A percentile compares a stretch with the other conserved stretches of the same genome.
These are phyloP conservation scores for Taiwanofungus camphoratus DNA, from an alignment of 1,284 basidiomycete species.

Conservation along the genomic window DNA sequence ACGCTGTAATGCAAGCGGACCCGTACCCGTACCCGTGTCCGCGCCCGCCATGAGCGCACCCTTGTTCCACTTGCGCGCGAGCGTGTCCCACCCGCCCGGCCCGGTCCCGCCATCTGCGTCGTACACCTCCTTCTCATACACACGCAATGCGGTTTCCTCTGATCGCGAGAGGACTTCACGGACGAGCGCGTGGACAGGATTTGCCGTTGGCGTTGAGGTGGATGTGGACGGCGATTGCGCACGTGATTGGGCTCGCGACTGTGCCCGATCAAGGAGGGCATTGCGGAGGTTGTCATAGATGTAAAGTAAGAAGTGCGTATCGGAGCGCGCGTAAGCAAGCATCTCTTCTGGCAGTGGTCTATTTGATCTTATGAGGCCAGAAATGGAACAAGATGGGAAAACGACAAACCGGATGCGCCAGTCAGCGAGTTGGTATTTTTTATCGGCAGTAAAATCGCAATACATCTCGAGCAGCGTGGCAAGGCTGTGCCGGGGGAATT, in stretches of 20 bases:
- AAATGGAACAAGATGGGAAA: constrained; percentile 13
- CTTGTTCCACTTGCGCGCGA: constrained; percentile 81
- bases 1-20: constrained; percentile 34
- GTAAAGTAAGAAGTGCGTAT: constrained; percentile 92
- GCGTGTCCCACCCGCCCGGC: constrained; percentile 66
- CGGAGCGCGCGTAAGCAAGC: constrained; percentile 89
- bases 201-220: constrained; percentile 23
- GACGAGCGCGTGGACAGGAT: constrained; percentile 33
- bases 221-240: constrained; percentile 27
- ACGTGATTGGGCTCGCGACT: constrained; percentile 33
- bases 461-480: constrained; percentile 86
- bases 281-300: constrained; percentile 93
- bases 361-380: constrained; percentile 6
- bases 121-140: constrained; percentile 65
- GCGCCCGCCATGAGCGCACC: constrained; percentile 35
- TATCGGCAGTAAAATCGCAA: constrained; percentile 90
- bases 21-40: constrained; percentile 7
- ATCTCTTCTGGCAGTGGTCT: constrained; percentile 87
- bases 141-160: constrained; percentile 64
- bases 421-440: constrained; percentile 93
- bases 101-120: constrained; percentile 63
- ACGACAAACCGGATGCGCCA: constrained; percentile 81
- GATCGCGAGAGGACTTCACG: constrained; percentile 63
- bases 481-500: constrained; percentile 80
- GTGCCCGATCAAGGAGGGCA: constrained; percentile 67